These are phyloP conservation scores for Paraphaeosphaeria sporulosa DNA, from an alignment of 2,329 filamentous ascomycete genomes.

Conservation along the genomic window DNA sequence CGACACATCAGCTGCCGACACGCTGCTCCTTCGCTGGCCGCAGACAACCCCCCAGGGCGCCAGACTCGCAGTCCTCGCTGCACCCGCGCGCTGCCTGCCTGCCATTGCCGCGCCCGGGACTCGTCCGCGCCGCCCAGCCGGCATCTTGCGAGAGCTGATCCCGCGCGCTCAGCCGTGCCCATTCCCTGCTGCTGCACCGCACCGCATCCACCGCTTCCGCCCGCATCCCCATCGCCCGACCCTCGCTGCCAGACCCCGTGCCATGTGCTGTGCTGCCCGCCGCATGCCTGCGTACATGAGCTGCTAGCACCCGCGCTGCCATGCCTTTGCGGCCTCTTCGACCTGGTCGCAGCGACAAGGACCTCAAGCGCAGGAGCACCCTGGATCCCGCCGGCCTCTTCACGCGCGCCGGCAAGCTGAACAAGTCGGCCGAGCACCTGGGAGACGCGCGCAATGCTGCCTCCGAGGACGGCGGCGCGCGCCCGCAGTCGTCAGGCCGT, in stretches of 20 bases:
- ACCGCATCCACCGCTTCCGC: constrained; percentile 19
- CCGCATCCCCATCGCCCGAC: constrained; percentile 11
- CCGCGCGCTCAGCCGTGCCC: constrained; percentile 23
- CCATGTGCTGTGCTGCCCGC: constrained; percentile 43
- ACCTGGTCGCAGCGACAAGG: constrained; percentile 49
- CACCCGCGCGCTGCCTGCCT: no score
- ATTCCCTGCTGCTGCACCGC: constrained; percentile 28
- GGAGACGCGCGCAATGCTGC: constrained; percentile 34
- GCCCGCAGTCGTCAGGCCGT: constrained; percentile 35
- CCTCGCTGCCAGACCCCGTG: constrained; percentile 26
- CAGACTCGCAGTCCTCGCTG: background rate
- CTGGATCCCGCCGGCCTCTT: constrained; percentile 51
- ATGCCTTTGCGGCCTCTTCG: constrained; percentile 52
- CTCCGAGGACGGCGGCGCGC: constrained; percentile 44
- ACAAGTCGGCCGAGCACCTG: constrained; percentile 38
- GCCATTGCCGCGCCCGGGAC: background rate
- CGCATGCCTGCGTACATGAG: constrained; percentile 44
- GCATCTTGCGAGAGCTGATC: constrained; percentile 21
- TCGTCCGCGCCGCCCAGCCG: background rate
- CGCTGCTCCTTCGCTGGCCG: background rate
- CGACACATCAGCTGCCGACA: constrained; percentile 7
- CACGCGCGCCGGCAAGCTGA: constrained; percentile 42
- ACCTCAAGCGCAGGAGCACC: constrained; percentile 55
- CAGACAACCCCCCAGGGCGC: background rate
- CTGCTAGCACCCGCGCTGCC: constrained; percentile 38